Evolutionary conservation across 2,329 filamentous ascomycete species (phyloP).

Genomic region (Ceratocystis cubensis): DNA sequence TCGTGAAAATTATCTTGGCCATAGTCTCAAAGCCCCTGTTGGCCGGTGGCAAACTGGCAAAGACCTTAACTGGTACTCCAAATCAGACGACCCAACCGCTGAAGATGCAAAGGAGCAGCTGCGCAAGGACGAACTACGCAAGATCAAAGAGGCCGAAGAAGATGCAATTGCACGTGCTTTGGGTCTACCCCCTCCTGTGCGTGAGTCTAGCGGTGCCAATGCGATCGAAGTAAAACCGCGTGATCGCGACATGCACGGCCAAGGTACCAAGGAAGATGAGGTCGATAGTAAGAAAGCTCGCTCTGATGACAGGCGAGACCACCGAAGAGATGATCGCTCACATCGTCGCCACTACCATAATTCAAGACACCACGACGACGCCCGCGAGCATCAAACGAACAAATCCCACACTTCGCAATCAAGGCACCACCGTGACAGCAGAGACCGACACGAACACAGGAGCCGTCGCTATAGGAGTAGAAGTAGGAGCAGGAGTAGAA

Average conservation of each 20-base stretch:
- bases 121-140: constrained; percentile 63
- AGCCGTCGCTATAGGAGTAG: not conserved
- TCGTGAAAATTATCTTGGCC: constrained; percentile 80
- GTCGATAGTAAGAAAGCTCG: not conserved
- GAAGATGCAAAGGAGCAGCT: constrained; percentile 41
- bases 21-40: constrained; percentile 83
- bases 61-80: constrained; percentile 53
- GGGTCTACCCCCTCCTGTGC: constrained; percentile 58
- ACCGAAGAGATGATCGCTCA: constrained; percentile 1
- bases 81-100: constrained; percentile 37
- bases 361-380: not conserved
- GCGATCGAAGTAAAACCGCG: constrained; percentile 44
- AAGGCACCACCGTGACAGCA: not conserved
- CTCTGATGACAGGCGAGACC: no score
- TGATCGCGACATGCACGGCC: not conserved
- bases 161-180: constrained; percentile 77
- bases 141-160: constrained; percentile 82
- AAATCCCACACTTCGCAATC: not conserved
- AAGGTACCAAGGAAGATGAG: constrained; percentile 4
- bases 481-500: not conserved
- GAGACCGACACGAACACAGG: not conserved
- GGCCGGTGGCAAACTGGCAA: constrained; percentile 81
- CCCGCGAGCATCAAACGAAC: not conserved
- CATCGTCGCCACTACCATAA: not conserved
- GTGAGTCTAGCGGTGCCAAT: constrained; percentile 51